Conservation (phyloP, 2,329 filamentous ascomycete species). For the Camptophora hylomeconis region DNA sequence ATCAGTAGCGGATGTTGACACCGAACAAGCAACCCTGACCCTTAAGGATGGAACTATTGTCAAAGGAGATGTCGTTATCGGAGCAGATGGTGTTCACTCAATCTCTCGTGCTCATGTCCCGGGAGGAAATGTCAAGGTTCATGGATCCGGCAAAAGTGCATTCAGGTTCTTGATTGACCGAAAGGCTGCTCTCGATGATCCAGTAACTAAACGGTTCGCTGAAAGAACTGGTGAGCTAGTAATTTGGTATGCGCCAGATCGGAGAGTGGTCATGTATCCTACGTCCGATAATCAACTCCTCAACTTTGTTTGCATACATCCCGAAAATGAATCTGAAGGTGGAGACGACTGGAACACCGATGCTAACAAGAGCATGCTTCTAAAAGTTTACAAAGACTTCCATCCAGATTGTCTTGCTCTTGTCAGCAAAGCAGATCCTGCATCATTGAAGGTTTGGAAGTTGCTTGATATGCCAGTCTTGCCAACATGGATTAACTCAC, state of each 20-base stretch:
- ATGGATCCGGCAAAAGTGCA: constrained; percentile 25
- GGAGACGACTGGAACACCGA: constrained; percentile 22
- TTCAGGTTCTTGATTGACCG: constrained; percentile 26
- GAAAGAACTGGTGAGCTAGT: constrained; percentile 26
- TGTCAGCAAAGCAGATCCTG: constrained; percentile 14
- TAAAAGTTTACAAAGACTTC: constrained; percentile 8
- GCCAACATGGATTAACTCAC: constrained; percentile 39
- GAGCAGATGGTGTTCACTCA: constrained; percentile 41
- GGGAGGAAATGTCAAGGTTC: constrained; percentile 24
- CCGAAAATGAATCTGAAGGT: constrained; percentile 19
- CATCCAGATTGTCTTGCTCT: constrained; percentile 4
- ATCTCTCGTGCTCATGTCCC: constrained; percentile 19
- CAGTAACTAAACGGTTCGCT: constrained; percentile 25
- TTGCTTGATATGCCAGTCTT: constrained; percentile 50
- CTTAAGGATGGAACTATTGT: constrained; percentile 33
- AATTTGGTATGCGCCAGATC: constrained; percentile 28
- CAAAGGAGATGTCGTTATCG: constrained; percentile 38
- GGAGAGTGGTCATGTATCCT: constrained; percentile 19
- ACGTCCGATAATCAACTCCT: constrained; percentile 13
- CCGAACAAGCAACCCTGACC: constrained; percentile 23
- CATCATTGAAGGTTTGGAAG: constrained; percentile 43
- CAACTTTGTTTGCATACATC: constrained; percentile 16
- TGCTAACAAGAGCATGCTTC: constrained; percentile 4
- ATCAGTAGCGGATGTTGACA: constrained; percentile 23
- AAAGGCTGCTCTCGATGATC: constrained; percentile 22